Evolutionary conservation across 306 rosid species (phyloP).

Genomic region (Lablab purpureus): DNA sequence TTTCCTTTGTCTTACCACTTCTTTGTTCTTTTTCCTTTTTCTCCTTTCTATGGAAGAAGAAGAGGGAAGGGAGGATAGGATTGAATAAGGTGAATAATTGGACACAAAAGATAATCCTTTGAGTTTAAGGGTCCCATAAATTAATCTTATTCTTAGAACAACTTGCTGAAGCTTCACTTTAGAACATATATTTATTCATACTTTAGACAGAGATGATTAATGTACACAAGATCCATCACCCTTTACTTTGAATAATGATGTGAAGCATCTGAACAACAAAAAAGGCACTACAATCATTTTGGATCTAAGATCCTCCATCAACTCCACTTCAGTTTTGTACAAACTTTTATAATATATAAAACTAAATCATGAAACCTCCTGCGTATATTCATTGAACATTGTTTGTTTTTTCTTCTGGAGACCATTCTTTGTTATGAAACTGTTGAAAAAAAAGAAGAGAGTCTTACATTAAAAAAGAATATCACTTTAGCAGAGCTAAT

Average conservation of each 20-base stretch:
- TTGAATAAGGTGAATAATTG: constrained; percentile 30
- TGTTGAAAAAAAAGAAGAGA: no score
- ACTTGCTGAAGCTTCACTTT: constrained; percentile 31
- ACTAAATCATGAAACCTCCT: not conserved
- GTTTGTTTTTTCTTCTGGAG: no score
- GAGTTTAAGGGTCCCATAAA: constrained; percentile 51
- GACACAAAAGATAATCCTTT: constrained; percentile 19
- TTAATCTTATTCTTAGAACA: constrained; percentile 40
- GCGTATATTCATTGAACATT: not conserved
- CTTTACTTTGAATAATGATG: constrained; percentile 15
- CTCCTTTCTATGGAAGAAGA: constrained; percentile 37
- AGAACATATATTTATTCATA: constrained; percentile 35
- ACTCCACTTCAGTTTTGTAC: constrained; percentile 26
- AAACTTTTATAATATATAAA: not conserved
- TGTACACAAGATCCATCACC: constrained; percentile 21
- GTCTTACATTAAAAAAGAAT: no score
- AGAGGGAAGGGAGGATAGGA: constrained; percentile 28
- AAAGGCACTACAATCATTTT: constrained; percentile 19
- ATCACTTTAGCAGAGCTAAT: no score
- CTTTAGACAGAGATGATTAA: constrained; percentile 37
- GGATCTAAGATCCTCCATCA: constrained; percentile 19
- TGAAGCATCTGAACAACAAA: constrained; percentile 17
- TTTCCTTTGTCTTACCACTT: constrained; percentile 2
- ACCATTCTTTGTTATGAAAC: not conserved
- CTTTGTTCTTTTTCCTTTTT: constrained; percentile 12